These are phyloP conservation scores for Sordariomycetes sp. DNA, from an alignment of 2,329 filamentous ascomycete species.

Conservation along the genomic window DNA sequence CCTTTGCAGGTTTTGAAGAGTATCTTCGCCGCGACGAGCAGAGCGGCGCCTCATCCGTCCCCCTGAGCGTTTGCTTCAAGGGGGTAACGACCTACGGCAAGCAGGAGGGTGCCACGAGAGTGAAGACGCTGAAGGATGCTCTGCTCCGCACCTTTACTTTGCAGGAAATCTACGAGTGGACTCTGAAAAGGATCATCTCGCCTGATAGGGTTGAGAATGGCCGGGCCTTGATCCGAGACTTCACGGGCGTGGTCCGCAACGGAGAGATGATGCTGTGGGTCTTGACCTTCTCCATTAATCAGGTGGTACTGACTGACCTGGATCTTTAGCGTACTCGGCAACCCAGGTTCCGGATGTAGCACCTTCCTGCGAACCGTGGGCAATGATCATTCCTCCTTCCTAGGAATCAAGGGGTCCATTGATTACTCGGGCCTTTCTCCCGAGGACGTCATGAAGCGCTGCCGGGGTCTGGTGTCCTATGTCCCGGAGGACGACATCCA, in stretches of 20 bases:
- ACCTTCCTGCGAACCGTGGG: not conserved
- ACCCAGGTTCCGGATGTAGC: constrained; percentile 21
- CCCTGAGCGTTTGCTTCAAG: constrained; percentile 66
- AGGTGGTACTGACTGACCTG: not conserved
- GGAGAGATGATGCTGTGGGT: constrained; percentile 17
- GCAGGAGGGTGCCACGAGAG: constrained; percentile 52
- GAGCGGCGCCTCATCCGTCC: constrained; percentile 52
- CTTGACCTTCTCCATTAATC: not conserved
- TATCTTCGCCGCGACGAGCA: not conserved
- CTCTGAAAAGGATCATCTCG: constrained; percentile 18
- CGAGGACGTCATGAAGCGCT: not conserved
- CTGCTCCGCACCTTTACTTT: constrained; percentile 69
- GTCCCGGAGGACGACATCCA: constrained; percentile 38
- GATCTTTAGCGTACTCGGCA: constrained; percentile 25
- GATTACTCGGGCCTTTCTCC: constrained; percentile 35
- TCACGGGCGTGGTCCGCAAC: constrained; percentile 35
- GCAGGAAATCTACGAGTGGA: constrained; percentile 55
- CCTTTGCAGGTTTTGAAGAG: not conserved
- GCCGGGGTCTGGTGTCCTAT: constrained; percentile 4
- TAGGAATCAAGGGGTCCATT: not conserved
- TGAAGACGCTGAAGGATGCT: constrained; percentile 60
- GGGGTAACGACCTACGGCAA: constrained; percentile 64
- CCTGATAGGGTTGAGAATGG: not conserved
- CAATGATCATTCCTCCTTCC: not conserved
- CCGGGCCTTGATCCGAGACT: constrained; percentile 15